phyloP scores from a whole-genome alignment of 106 monocot genomes.

The Ottelia alismoides region DNA sequence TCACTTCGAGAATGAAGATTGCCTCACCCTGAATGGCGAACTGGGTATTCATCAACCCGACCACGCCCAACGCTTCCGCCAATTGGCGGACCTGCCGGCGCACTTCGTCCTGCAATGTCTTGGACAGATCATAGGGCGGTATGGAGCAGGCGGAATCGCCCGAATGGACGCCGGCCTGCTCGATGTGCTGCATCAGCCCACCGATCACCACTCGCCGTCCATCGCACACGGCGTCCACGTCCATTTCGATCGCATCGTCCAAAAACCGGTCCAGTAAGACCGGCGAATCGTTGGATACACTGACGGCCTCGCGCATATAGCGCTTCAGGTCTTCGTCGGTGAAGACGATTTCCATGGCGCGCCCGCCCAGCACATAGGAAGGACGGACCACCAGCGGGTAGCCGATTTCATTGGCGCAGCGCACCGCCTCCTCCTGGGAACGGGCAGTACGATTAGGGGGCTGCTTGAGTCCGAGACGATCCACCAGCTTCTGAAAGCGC shows the following conservation, averaged over 20 bases:
- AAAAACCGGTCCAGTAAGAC: constrained; percentile 10
- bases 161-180: constrained; percentile 84
- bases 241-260: constrained; percentile 52
- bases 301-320: constrained; percentile 61
- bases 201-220: constrained; percentile 71
- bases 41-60: too few relatives aligned
- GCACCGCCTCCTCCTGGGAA: too few relatives aligned
- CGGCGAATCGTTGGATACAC: constrained; percentile 65
- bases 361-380: too few relatives aligned
- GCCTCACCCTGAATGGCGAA: constrained; percentile 50
- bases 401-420: too few relatives aligned
- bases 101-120: constrained; percentile 28
- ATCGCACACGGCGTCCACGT: constrained; percentile 68
- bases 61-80: constrained; percentile 36
- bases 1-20: constrained; percentile 65
- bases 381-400: too few relatives aligned
- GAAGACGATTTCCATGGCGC: too few relatives aligned
- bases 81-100: too few relatives aligned
- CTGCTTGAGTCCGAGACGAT: too few relatives aligned
- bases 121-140: constrained; percentile 55
- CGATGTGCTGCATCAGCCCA: constrained; percentile 87
- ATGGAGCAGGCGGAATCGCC: constrained; percentile 72
- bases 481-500: constrained; percentile 54
- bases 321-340: constrained; percentile 60
- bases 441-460: too few relatives aligned